phyloP scores from a whole-genome alignment of 768 basidiomycete genomes.

The Mrakia gelida region DNA sequence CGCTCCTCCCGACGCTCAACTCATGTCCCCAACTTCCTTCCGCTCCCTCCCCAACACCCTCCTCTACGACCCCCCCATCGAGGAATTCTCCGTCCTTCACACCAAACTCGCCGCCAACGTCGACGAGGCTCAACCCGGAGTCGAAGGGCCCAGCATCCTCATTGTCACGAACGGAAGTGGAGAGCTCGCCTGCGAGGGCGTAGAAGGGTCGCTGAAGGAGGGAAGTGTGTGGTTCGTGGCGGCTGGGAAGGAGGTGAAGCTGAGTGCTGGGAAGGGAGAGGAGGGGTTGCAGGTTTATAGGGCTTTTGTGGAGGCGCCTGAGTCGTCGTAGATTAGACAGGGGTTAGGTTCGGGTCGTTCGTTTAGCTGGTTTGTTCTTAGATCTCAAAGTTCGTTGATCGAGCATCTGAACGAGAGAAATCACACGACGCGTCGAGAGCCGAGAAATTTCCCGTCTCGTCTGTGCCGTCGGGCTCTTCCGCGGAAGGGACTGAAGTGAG shows the following conservation, averaged over 20 bases:
- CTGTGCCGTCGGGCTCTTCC: no score
- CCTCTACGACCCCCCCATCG: constrained; percentile 85
- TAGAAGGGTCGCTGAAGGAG: constrained; percentile 46
- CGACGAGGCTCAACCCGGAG: constrained; percentile 54
- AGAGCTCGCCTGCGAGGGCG: constrained; percentile 32
- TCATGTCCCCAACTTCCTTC: constrained; percentile 61
- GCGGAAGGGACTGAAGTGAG: no score
- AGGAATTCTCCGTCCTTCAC: constrained; percentile 83
- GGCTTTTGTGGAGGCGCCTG: constrained; percentile 55
- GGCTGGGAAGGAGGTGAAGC: constrained; percentile 58
- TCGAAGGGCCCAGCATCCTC: constrained; percentile 79
- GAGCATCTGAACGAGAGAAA: no score
- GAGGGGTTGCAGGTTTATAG: constrained; percentile 57
- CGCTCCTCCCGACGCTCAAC: constrained; percentile 62
- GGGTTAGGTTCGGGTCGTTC: neutral
- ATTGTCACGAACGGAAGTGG: constrained; percentile 72
- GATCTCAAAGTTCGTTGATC: no score
- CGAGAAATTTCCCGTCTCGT: no score
- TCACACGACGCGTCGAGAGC: no score
- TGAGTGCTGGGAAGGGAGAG: constrained; percentile 47
- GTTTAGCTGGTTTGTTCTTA: no score
- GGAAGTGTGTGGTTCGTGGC: constrained; percentile 83
- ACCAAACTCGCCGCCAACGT: constrained; percentile 52
- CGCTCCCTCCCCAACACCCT: constrained; percentile 33
- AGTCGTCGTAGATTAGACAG: neutral